Conservation (phyloP, 129 eudicot genomes). For the Artemisia tridentata region DNA sequence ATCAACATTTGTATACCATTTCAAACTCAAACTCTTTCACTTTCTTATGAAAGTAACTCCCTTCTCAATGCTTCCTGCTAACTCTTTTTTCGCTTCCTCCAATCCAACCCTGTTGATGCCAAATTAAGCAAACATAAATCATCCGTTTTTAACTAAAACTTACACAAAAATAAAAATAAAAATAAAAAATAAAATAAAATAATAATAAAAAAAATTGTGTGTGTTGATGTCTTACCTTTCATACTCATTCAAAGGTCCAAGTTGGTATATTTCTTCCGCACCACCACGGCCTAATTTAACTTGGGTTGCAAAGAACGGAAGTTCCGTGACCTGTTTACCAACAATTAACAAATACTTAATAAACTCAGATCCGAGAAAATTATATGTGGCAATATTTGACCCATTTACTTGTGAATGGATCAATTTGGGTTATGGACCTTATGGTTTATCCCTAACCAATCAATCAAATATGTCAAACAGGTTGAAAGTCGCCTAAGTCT, state of each 20-base stretch:
- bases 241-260: constrained; percentile 80
- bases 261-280: constrained; percentile 73
- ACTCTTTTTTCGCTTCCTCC: constrained; percentile 78
- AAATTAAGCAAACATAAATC: constrained; percentile 1
- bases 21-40: constrained; percentile 33
- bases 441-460: no score
- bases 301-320: constrained; percentile 85
- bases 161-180: no score
- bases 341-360: no score
- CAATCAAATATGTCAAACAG: no score
- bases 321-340: constrained; percentile 66
- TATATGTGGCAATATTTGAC: not conserved
- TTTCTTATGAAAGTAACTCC: constrained; percentile 76
- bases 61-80: constrained; percentile 75
- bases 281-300: constrained; percentile 77
- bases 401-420: not conserved
- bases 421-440: no score
- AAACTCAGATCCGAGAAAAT: constrained; percentile 3
- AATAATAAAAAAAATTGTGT: no score
- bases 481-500: no score
- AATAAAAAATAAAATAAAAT: no score
- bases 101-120: constrained; percentile 56
- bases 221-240: constrained; percentile 52
- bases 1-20: constrained; percentile 31
- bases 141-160: not conserved